Evolutionary conservation across 2,329 filamentous ascomycete species (phyloP).

Genomic region (Dothiorella sarmentorum): DNA sequence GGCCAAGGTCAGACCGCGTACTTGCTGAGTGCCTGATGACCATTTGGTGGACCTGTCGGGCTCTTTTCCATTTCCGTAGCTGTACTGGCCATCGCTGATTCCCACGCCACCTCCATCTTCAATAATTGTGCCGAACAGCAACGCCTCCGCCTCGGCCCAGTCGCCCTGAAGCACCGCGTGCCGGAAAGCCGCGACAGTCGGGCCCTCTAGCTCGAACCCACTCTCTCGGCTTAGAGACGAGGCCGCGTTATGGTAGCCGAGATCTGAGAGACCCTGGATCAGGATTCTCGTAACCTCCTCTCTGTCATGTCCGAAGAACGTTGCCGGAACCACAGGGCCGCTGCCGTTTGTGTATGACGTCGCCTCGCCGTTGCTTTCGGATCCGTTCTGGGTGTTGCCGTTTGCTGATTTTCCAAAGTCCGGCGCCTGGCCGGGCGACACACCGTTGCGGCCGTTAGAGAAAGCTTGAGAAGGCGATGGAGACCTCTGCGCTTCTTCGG

Average conservation of each 20-base stretch:
- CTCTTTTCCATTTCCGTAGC: conserved; percentile 31
- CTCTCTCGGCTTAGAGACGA: conserved; percentile 73
- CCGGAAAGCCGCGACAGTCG: conserved; percentile 81
- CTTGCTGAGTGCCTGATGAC: conserved; percentile 33
- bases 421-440: conserved; percentile 27
- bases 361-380: conserved; percentile 43
- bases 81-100: conserved; percentile 28
- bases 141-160: conserved; percentile 80
- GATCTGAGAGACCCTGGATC: conserved; percentile 83
- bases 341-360: conserved; percentile 40
- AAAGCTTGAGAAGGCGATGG: conserved; percentile 36
- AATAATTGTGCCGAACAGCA: conserved; percentile 60
- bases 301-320: conserved; percentile 81
- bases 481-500: conserved; percentile 37
- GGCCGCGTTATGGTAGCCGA: conserved; percentile 81
- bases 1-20: conserved; percentile 65
- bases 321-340: conserved; percentile 33
- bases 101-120: conserved; percentile 44
- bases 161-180: conserved; percentile 73
- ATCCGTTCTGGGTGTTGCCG: conserved; percentile 37
- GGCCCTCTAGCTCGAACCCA: conserved; percentile 81
- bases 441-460: conserved; percentile 40
- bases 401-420: conserved; percentile 38
- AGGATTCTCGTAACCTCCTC: conserved; percentile 91
- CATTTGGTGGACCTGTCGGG: conserved; percentile 29